Evolutionary conservation across 352 stramenopile genomes (phyloP).

Genomic region (Globisporangium viniferum): DNA sequence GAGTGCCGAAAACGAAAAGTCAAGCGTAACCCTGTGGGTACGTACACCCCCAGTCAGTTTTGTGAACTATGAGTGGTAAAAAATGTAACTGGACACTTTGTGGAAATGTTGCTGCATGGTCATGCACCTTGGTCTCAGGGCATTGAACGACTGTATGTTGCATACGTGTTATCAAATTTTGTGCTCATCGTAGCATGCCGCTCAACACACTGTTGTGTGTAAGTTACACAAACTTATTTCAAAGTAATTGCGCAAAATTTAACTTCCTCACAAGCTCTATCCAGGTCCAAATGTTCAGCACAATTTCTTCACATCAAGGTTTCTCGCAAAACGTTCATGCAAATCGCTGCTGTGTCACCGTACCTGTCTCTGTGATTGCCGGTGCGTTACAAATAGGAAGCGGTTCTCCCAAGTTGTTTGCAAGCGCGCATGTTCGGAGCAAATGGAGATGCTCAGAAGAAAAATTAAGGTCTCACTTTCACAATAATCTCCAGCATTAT

Average conservation of each 20-base stretch:
- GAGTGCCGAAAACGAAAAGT: background rate
- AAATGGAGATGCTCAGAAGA: background rate
- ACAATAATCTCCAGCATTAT: too few relatives aligned
- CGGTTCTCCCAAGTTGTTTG: background rate
- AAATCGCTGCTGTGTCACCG: background rate
- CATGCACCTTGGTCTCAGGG: background rate
- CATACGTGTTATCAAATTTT: too few relatives aligned
- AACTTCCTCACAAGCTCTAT: too few relatives aligned
- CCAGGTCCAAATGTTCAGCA: background rate
- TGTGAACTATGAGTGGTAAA: background rate
- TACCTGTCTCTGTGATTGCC: too few relatives aligned
- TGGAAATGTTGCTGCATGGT: background rate
- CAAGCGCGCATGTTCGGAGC: too few relatives aligned
- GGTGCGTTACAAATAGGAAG: background rate
- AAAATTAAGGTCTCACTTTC: background rate
- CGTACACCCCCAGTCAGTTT: background rate
- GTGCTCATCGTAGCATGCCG: background rate
- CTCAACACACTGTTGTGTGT: background rate
- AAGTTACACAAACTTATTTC: background rate
- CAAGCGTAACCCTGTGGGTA: background rate
- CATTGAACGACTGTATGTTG: background rate
- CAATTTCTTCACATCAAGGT: too few relatives aligned
- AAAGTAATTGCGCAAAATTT: background rate
- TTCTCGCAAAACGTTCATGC: background rate
- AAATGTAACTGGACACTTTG: background rate